A percentile compares a stretch with the other conserved stretches of the same genome.
phyloP scores from a whole-genome alignment of 192 early-diverging fungal species.

The Gonapodya prolifera region DNA sequence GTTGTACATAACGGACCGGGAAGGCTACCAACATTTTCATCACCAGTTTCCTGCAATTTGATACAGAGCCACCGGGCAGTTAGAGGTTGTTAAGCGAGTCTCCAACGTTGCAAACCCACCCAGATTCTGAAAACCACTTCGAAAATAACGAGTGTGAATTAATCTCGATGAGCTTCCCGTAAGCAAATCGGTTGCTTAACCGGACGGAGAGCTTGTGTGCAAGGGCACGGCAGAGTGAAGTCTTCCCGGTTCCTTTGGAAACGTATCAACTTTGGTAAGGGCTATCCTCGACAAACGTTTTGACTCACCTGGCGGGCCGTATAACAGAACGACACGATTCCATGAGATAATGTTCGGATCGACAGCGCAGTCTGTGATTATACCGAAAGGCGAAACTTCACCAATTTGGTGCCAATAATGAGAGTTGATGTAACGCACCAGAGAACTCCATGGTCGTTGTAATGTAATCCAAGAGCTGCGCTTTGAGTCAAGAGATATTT shows the following conservation, averaged over 20 bases:
- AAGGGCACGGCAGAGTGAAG: slow-evolving; percentile 47
- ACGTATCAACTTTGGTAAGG: not conserved
- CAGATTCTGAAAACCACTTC: slow-evolving; percentile 60
- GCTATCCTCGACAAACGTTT: not conserved
- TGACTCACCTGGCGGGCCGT: slow-evolving; percentile 48
- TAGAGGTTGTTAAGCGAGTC: not conserved
- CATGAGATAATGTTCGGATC: slow-evolving; percentile 3
- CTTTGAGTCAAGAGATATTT: not conserved
- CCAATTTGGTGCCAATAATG: slow-evolving; percentile 40
- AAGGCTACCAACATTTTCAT: not conserved
- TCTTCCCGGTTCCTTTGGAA: slow-evolving; percentile 39
- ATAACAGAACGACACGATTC: slow-evolving; percentile 36
- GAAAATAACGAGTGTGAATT: slow-evolving; percentile 60
- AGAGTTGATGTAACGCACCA: slow-evolving; percentile 36
- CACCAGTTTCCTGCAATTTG: not conserved
- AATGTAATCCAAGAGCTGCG: slow-evolving; percentile 41
- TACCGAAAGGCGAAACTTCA: not conserved
- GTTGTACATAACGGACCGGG: not conserved
- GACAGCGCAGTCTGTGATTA: slow-evolving; percentile 1
- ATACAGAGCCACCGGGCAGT: not conserved
- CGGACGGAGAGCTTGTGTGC: slow-evolving; percentile 52
- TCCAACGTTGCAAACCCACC: slow-evolving; percentile 17
- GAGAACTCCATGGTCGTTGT: slow-evolving; percentile 49
- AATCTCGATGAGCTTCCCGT: slow-evolving; percentile 53
- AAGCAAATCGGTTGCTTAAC: slow-evolving; percentile 32